Evolutionary conservation across 108 stramenopile species (phyloP).

Genomic region (Heterococcus sp.): DNA sequence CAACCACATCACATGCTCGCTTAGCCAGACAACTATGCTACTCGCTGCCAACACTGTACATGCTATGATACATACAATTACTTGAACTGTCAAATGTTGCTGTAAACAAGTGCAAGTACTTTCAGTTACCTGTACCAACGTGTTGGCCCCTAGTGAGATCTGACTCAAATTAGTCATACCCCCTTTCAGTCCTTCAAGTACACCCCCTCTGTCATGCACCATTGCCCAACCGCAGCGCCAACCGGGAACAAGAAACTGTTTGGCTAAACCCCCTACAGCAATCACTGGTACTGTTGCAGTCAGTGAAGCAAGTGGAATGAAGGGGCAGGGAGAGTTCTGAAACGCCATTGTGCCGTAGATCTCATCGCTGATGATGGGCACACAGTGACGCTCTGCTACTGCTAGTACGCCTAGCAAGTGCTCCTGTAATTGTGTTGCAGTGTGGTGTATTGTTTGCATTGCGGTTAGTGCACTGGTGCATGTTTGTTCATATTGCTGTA

Average conservation of each 20-base stretch:
- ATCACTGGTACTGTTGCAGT: constrained; percentile 73
- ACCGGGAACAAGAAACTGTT: constrained; percentile 87
- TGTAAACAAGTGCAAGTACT: too few relatives aligned
- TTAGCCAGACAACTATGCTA: too few relatives aligned
- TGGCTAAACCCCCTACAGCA: constrained; percentile 78
- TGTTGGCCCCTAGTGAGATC: neutral
- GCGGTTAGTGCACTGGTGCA: too few relatives aligned
- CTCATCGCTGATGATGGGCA: constrained; percentile 85
- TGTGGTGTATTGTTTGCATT: too few relatives aligned
- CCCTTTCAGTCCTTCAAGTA: neutral
- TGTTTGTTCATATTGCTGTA: too few relatives aligned
- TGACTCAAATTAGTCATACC: neutral
- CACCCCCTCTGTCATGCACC: constrained; percentile 64
- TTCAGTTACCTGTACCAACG: neutral
- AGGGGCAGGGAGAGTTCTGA: constrained; percentile 45
- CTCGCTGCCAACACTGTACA: too few relatives aligned
- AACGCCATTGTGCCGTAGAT: constrained; percentile 84
- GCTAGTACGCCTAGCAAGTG: constrained; percentile 42
- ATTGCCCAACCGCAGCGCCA: constrained; percentile 82
- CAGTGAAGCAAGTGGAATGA: constrained; percentile 70
- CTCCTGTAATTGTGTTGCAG: neutral
- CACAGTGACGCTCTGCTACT: constrained; percentile 62
- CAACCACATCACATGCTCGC: too few relatives aligned
- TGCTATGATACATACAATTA: too few relatives aligned
- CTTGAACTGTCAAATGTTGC: too few relatives aligned